Conservation (phyloP, 805 yeast species). For the Candida multigemmis region DNA sequence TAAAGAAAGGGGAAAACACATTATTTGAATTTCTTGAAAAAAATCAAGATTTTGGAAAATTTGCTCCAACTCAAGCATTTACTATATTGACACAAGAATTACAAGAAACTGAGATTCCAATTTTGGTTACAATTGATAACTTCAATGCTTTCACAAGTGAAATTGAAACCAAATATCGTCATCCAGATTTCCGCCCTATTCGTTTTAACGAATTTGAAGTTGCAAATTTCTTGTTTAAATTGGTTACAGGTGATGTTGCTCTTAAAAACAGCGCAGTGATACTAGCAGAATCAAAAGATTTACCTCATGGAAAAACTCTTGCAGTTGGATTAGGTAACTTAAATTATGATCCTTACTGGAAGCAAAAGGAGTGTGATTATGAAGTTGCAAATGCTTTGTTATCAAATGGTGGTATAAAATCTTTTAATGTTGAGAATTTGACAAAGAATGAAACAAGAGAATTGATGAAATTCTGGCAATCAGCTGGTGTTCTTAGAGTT, state of each 20-base stretch:
- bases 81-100: conserved; percentile 49
- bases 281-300: conserved; percentile 51
- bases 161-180: conserved; percentile 52
- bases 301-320: conserved; percentile 42
- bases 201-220: conserved; percentile 57
- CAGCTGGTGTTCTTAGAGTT: conserved; percentile 21
- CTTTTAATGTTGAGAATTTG: conserved; percentile 16
- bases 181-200: conserved; percentile 45
- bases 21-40: conserved; percentile 37
- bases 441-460: conserved; percentile 19
- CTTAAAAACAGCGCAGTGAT: conserved; percentile 60
- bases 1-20: conserved; percentile 22
- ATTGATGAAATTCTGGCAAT: conserved; percentile 22
- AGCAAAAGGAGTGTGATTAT: conserved; percentile 41
- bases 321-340: conserved; percentile 48
- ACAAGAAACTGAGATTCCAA: conserved; percentile 37
- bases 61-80: conserved; percentile 38
- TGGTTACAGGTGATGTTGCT: conserved; percentile 40
- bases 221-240: conserved; percentile 45
- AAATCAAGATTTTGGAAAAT: conserved; percentile 29
- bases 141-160: conserved; percentile 52
- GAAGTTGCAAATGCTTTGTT: conserved; percentile 40
- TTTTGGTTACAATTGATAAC: conserved; percentile 65
- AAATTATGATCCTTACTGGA: conserved; percentile 49
- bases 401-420: conserved; percentile 21